These are phyloP conservation scores for Fennellomyces sp. DNA, from an alignment of 371 early-diverging fungal species.

Conservation along the genomic window DNA sequence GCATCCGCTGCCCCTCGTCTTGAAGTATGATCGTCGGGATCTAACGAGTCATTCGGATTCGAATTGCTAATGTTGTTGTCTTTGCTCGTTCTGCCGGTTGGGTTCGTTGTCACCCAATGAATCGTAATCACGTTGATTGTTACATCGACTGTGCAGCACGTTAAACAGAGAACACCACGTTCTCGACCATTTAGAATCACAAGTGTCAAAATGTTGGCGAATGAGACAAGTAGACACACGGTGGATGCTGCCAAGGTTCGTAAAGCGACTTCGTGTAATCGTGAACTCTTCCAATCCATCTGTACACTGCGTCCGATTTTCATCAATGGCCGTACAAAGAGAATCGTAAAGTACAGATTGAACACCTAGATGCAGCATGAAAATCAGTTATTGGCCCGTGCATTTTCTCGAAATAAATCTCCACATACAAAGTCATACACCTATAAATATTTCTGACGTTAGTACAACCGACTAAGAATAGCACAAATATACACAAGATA, in stretches of 20 bases:
- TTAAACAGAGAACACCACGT: conserved; percentile 56
- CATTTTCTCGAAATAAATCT: too few species aligned
- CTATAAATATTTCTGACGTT: too few species aligned
- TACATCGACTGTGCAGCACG: conserved; percentile 59
- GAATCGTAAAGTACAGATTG: conserved; percentile 49
- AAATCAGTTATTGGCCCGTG: too few species aligned
- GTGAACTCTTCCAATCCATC: conserved; percentile 40
- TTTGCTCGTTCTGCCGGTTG: conserved; percentile 12
- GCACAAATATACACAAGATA: background rate
- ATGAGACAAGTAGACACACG: conserved; percentile 47
- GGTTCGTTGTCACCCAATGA: conserved; percentile 43
- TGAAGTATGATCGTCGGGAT: background rate
- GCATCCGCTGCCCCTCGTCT: background rate
- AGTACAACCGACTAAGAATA: too few species aligned
- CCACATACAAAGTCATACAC: conserved; percentile 48
- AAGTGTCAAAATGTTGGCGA: conserved; percentile 50
- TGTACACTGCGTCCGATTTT: conserved; percentile 26
- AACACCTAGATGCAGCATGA: conserved; percentile 27
- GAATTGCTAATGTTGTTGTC: conserved; percentile 2
- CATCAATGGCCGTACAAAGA: conserved; percentile 49
- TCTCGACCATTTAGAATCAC: conserved; percentile 46
- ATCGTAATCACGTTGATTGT: conserved; percentile 57
- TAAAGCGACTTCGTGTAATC: conserved; percentile 48
- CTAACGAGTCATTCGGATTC: background rate
- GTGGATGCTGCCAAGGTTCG: conserved; percentile 54